Base-by-base conservation (phyloP, 2,329 filamentous ascomycete genomes). In the Alternaria arbusti region DNA sequence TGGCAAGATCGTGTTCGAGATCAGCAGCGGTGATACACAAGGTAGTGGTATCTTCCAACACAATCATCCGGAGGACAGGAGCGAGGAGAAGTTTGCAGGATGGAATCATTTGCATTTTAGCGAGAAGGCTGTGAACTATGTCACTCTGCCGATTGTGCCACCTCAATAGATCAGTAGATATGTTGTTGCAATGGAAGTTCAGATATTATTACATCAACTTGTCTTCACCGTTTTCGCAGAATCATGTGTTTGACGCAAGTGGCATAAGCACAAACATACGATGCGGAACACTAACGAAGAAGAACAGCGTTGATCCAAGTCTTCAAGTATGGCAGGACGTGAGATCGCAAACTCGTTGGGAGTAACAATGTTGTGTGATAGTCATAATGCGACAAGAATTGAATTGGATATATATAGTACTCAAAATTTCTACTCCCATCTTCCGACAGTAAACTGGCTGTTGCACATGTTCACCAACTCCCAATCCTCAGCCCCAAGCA, bases 31-130 rank as follows among this genome's bases (percentile, higher is more conserved):
- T 1, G 88, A 90, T 75, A 89, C 88, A 0, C 87, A 89, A 65
- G 88, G 88, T 1, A 83, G 81, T 32, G 88, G 86, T 0, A 82
- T 88, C 23, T 89, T 89, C 73, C 76, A 79, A 65, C 87, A 89
- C 69, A 80, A 83, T 23, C 82, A 84, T 61, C 76, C 82, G 0
- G 75, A 80, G 17, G 87, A 88, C 67, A 81, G 82, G 64, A 74
- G 80, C 6, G 73, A 80, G 56, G 74, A 77, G 36, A 81, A 77
- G 51, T 81, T 84, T 58, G 80, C 79, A 0, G 86, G 87, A 0
- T 64, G 78, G 49, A 89, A 89, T 73, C 80, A 85, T 68, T 73
- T 89, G 22, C 84, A 86, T 68, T 87, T 88, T 68, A 82, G 85
- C 0, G 78, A 80, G 3, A 78, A 78, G 40, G 75, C 81, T 44